These are phyloP conservation scores for Coemansia sp. DNA, from an alignment of 192 early-diverging fungal species.

Conservation along the genomic window DNA sequence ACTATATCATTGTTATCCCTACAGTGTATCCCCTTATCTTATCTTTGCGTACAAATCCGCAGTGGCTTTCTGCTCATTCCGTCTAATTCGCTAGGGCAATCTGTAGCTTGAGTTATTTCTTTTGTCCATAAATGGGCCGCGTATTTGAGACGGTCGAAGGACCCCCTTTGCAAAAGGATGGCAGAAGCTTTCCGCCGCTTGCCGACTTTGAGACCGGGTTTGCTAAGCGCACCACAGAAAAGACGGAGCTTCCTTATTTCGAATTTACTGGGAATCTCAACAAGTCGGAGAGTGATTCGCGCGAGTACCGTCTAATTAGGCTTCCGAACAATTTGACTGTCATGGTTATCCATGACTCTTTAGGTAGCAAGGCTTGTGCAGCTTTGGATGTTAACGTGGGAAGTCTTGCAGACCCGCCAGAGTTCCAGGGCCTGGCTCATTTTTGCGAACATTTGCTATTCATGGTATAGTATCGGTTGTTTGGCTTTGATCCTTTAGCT, in stretches of 20 bases:
- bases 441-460: conserved; percentile 82
- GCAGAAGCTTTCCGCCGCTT: conserved; percentile 35
- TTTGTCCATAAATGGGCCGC: conserved; percentile 21
- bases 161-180: conserved; percentile 30
- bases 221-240: conserved; percentile 20
- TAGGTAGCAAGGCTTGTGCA: conserved; percentile 70
- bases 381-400: conserved; percentile 73
- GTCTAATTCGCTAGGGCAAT: background rate
- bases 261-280: conserved; percentile 54
- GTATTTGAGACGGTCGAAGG: conserved; percentile 33
- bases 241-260: conserved; percentile 16
- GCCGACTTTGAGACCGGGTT: conserved; percentile 33
- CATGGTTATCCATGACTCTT: conserved; percentile 61
- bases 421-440: conserved; percentile 74
- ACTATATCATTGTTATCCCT: too few species aligned
- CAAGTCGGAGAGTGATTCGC: conserved; percentile 64
- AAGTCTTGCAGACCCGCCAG: conserved; percentile 67
- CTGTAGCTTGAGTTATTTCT: background rate
- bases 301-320: conserved; percentile 63
- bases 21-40: background rate
- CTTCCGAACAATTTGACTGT: conserved; percentile 65
- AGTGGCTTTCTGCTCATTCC: background rate
- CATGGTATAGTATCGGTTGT: conserved; percentile 48
- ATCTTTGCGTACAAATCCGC: background rate
- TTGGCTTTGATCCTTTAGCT: conserved; percentile 1